phyloP scores from a whole-genome alignment of 2,329 filamentous ascomycete species.

The Cladosporium sp. region DNA sequence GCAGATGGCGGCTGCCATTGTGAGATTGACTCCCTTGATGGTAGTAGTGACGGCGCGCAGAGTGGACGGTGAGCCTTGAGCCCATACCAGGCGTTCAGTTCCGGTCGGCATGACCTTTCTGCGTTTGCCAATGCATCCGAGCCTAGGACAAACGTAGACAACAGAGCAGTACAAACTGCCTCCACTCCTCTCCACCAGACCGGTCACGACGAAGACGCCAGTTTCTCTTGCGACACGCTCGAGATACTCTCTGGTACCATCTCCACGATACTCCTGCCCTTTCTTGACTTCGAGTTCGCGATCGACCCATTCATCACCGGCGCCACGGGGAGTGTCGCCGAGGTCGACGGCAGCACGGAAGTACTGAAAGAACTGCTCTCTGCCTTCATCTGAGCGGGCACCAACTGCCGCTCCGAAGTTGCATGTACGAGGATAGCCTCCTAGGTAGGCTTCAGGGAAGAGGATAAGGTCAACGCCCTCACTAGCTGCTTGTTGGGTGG shows the following conservation, averaged over 20 bases:
- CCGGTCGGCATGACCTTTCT: slow-evolving; percentile 92
- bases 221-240: slow-evolving; percentile 72
- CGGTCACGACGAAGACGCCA: slow-evolving; percentile 75
- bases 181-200: slow-evolving; percentile 72
- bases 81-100: slow-evolving; percentile 80
- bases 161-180: slow-evolving; percentile 80
- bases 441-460: slow-evolving; percentile 87
- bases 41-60: slow-evolving; percentile 72
- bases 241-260: slow-evolving; percentile 74
- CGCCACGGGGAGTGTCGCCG: slow-evolving; percentile 69
- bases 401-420: slow-evolving; percentile 73
- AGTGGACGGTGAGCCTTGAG: slow-evolving; percentile 73
- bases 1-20: slow-evolving; percentile 82
- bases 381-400: slow-evolving; percentile 59
- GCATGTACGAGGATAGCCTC: slow-evolving; percentile 81
- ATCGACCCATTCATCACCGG: slow-evolving; percentile 66
- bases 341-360: slow-evolving; percentile 76
- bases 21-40: slow-evolving; percentile 74
- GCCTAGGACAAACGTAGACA: slow-evolving; percentile 72
- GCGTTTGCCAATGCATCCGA: slow-evolving; percentile 75
- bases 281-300: slow-evolving; percentile 51
- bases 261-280: slow-evolving; percentile 51
- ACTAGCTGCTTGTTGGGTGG: slow-evolving; percentile 60
- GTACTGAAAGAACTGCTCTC: slow-evolving; percentile 78
- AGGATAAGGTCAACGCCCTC: slow-evolving; percentile 65